Evolutionary conservation across 225 moss, liverwort and hornwort genomes (phyloP).

Genomic region (Takakia lepidozioides): DNA sequence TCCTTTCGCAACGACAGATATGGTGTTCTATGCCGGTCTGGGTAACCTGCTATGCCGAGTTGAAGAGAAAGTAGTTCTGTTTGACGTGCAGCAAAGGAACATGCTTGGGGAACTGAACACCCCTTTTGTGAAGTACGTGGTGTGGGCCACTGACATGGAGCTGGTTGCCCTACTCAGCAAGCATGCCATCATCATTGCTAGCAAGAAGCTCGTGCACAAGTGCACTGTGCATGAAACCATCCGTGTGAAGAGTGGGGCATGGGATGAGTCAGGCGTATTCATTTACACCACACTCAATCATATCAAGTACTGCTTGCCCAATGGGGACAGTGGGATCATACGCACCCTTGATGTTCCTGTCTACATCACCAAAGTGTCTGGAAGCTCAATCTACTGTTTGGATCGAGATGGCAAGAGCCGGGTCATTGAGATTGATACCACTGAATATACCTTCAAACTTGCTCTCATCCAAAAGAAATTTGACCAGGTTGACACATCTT

Average conservation of each 20-base stretch:
- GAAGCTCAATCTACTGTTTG: conserved; percentile 76
- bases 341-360: conserved; percentile 93
- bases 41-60: conserved; percentile 91
- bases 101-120: conserved; percentile 87
- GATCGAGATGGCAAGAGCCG: conserved; percentile 98
- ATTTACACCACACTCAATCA: conserved; percentile 96
- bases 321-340: conserved; percentile 94
- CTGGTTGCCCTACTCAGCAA: conserved; percentile 85
- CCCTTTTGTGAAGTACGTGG: conserved; percentile 90
- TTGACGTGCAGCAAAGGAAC: conserved; percentile 86
- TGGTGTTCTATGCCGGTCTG: conserved; percentile 86
- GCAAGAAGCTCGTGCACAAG: conserved; percentile 90
- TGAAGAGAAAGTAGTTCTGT: conserved; percentile 92
- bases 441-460: conserved; percentile 93
- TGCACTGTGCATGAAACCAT: conserved; percentile 98
- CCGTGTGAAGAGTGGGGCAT: conserved; percentile 95
- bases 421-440: conserved; percentile 88
- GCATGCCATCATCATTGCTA: conserved; percentile 92
- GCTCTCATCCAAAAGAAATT: conserved; percentile 87
- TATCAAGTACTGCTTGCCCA: conserved; percentile 97
- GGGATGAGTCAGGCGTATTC: conserved; percentile 98
- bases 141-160: conserved; percentile 96
- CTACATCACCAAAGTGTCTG: conserved; percentile 84
- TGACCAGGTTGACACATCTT: conserved; percentile 50
- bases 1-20: conserved; percentile 77